Conservation (phyloP, 176 grass and related monocot genomes). For the Puya raimondii region DNA sequence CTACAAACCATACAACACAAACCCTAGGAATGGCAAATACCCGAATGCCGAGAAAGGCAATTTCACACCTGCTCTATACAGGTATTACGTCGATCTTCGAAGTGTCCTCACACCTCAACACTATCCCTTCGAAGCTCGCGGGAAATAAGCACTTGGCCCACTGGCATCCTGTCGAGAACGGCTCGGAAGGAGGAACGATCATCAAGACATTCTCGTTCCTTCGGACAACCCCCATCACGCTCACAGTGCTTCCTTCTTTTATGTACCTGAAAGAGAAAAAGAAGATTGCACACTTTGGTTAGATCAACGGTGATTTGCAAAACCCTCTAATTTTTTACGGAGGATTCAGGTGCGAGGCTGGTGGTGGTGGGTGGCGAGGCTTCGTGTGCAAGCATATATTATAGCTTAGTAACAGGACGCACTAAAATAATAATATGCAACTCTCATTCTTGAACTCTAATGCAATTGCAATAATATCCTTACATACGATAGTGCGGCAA, state of each 20-base stretch:
- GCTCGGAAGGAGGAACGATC: conserved; percentile 74
- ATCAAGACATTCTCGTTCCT: conserved; percentile 84
- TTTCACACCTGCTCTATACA: conserved; percentile 29
- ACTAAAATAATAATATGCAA: too few species aligned
- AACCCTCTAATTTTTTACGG: background rate
- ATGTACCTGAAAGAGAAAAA: conserved; percentile 54
- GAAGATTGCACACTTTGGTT: background rate
- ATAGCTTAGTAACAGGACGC: too few species aligned
- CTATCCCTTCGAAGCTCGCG: conserved; percentile 63
- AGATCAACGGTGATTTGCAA: background rate
- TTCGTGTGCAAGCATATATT: too few species aligned
- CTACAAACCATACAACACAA: background rate
- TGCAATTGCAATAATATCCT: too few species aligned
- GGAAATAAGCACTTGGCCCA: conserved; percentile 67
- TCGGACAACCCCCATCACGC: conserved; percentile 90
- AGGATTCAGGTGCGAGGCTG: too few species aligned
- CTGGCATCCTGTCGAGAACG: conserved; percentile 71
- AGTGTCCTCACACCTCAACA: conserved; percentile 87
- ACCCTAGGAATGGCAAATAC: background rate
- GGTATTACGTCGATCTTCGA: conserved; percentile 84
- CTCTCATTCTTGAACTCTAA: too few species aligned
- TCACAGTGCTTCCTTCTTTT: conserved; percentile 95
- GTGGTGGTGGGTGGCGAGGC: too few species aligned
- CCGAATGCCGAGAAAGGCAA: background rate
- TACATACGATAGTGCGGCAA: too few species aligned